Conservation (phyloP, 345 rosid genomes). For the Eucalyptus pauciflora region DNA sequence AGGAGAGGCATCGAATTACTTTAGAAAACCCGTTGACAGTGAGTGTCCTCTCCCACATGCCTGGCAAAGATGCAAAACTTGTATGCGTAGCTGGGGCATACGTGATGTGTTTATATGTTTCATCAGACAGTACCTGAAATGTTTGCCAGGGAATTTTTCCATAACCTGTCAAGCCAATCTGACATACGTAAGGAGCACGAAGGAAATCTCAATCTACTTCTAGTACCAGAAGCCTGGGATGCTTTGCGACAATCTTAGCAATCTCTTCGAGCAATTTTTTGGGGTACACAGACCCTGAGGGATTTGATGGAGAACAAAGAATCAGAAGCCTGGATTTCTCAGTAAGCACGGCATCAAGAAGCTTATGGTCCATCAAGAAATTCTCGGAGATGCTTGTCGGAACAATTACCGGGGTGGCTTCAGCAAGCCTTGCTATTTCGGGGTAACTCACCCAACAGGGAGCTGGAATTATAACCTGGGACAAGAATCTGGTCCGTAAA, state of each 20-base stretch:
- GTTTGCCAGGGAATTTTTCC: background rate
- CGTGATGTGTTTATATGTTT: slow-evolving; percentile 90
- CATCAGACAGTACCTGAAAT: slow-evolving; percentile 80
- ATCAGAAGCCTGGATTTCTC: slow-evolving; percentile 83
- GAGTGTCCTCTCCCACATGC: slow-evolving; percentile 90
- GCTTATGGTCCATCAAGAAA: slow-evolving; percentile 77
- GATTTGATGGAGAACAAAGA: slow-evolving; percentile 94
- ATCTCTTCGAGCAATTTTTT: slow-evolving; percentile 81
- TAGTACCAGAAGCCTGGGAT: slow-evolving; percentile 90
- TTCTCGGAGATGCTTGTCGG: slow-evolving; percentile 73
- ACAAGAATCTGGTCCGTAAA: background rate
- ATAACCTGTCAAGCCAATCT: background rate
- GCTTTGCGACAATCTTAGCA: slow-evolving; percentile 70
- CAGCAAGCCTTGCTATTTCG: slow-evolving; percentile 88
- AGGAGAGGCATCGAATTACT: slow-evolving; percentile 20
- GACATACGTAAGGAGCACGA: background rate
- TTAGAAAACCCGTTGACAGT: slow-evolving; percentile 95
- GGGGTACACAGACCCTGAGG: slow-evolving; percentile 94
- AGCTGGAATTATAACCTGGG: slow-evolving; percentile 89
- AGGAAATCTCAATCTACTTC: background rate
- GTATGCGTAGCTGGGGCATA: slow-evolving; percentile 86
- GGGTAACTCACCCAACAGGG: slow-evolving; percentile 98
- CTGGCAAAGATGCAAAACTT: slow-evolving; percentile 92
- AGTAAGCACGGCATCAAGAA: slow-evolving; percentile 56
- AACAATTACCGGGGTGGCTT: slow-evolving; percentile 88